Evolutionary conservation across 2,329 filamentous ascomycete species (phyloP), one percentile per base, ranked within the genome.

Genomic region (Aschersonia sp.): DNA sequence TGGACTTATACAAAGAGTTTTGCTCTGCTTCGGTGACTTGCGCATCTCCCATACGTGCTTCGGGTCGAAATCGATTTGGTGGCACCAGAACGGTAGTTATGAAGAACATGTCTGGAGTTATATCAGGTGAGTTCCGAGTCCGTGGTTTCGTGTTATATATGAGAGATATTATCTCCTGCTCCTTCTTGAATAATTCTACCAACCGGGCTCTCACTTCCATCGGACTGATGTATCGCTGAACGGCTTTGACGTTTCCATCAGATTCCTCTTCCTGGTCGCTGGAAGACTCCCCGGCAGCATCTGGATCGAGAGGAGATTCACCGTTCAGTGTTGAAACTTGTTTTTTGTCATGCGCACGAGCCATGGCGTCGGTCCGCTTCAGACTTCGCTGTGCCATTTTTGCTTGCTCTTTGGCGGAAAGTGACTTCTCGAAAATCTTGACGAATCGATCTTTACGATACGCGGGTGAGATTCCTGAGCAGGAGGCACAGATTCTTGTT

Each of bases 101-200:
- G 67, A 98, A 98, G 67, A 98, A 97, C 81, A 97, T 95, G 55
- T 95, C 85, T 1, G 87, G 78, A 2, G 71, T 79, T n/a, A 87
- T 70, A 14, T 68, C 68, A 6, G 66, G 66, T 39, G 71, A 66
- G 48, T 73, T 77, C 60, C 78, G 81, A 5, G 73, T 69, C 7
- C 64, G 62, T 5, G 83, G 79, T 49, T 83, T 81, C 14, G 86
- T 83, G 59, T 81, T 84, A 66, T 96, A 98, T 5, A 98, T 69
- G n/a, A 96, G 71, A 12, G 80, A 74, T 42, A 98, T 63, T 33
- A 98, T 73, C 42, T 95, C 87, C 52, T 83, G 78, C 60, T 98
- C 92, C 52, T 87, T 85, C 53, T 87, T 77, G 60, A 98, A 97
- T 1, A 98, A 73, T 49, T 89, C 73, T 5, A 72, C 73, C 42